phyloP scores from a whole-genome alignment of 78 protist species.

The Pelomyxa schiedti region DNA sequence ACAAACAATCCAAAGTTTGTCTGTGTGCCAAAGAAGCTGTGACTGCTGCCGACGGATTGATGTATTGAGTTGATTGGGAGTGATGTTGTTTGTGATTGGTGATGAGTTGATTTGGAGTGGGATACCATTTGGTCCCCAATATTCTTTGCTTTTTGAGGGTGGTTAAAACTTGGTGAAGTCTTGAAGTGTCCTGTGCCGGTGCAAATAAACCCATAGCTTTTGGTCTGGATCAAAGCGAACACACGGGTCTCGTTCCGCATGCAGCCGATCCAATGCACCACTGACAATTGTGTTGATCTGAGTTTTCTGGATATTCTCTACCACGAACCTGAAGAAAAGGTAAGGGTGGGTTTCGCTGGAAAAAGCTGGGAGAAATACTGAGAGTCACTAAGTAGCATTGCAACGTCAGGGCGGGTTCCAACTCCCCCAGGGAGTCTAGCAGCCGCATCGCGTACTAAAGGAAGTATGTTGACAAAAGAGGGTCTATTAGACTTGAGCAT shows the following conservation, averaged over 20 bases:
- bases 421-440: neutral
- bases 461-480: neutral
- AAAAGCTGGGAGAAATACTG: too few species aligned
- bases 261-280: neutral
- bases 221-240: neutral
- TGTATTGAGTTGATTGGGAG: too few species aligned
- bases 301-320: neutral
- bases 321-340: too few species aligned
- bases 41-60: too few species aligned
- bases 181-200: neutral
- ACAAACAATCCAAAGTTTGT: too few species aligned
- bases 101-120: too few species aligned
- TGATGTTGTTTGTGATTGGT: too few species aligned
- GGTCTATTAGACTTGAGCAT: neutral
- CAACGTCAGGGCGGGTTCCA: neutral
- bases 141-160: too few species aligned
- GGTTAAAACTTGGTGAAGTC: too few species aligned
- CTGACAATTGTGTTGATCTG: neutral
- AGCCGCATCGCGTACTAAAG: neutral
- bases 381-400: neutral
- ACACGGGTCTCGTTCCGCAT: neutral
- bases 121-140: too few species aligned
- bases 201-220: neutral
- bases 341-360: too few species aligned
- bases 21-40: too few species aligned